A percentile compares a stretch with the other conserved stretches of the same genome.
Conservation (phyloP, 2,329 filamentous ascomycete genomes). For the Nannizziopsis barbatae region DNA sequence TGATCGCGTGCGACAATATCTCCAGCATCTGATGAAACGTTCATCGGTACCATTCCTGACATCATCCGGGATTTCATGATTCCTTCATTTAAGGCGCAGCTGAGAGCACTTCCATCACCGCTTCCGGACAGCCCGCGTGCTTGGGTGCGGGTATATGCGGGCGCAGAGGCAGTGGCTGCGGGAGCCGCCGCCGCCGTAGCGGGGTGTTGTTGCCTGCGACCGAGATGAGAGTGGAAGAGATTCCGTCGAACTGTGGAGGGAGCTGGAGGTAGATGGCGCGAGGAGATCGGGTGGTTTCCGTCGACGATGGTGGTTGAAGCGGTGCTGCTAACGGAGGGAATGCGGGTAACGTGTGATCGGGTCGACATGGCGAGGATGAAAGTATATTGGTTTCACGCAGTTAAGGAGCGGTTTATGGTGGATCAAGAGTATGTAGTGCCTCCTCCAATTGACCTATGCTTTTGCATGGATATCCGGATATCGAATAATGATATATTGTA, state of each 20-base stretch:
- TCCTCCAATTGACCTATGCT: too few species aligned
- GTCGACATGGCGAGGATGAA: constrained; percentile 7
- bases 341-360: constrained; percentile 11
- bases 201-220: constrained; percentile 4
- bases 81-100: constrained; percentile 5
- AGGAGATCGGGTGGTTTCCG: constrained; percentile 1
- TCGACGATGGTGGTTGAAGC: constrained; percentile 9
- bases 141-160: constrained; percentile 1
- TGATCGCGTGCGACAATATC: constrained; percentile 43
- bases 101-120: constrained; percentile 7
- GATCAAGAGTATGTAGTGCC: too few species aligned
- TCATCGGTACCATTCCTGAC: constrained; percentile 1
- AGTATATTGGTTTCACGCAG: too few species aligned
- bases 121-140: constrained; percentile 2
- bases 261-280: constrained; percentile 1
- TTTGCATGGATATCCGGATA: too few species aligned
- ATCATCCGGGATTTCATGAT: constrained; percentile 2
- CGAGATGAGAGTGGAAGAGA: constrained; percentile 12
- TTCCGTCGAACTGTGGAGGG: constrained; percentile 14
- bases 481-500: too few species aligned
- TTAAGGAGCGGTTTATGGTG: too few species aligned
- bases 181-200: background rate
- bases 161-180: background rate
- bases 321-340: constrained; percentile 12
- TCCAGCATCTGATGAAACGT: constrained; percentile 23